phyloP scores from a whole-genome alignment of 208 protist genomes.

The Strigomonas oncopelti region DNA sequence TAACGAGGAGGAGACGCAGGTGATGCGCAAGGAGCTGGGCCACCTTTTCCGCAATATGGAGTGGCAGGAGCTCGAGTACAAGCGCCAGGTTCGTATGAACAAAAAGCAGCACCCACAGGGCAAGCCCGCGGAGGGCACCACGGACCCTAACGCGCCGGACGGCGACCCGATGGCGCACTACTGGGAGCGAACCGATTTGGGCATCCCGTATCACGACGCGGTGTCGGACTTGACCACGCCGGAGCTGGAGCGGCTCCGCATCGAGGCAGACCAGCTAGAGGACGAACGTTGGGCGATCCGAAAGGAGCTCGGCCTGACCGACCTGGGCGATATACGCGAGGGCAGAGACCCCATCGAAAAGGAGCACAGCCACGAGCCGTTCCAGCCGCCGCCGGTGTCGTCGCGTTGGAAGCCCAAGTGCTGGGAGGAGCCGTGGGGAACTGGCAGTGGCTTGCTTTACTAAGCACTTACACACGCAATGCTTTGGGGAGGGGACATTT shows the following conservation, averaged over 20 bases:
- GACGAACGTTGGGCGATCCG: slow-evolving; percentile 79
- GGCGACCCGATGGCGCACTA: slow-evolving; percentile 81
- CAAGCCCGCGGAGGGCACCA: slow-evolving; percentile 73
- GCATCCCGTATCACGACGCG: slow-evolving; percentile 85
- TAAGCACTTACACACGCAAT: slow-evolving; percentile 10
- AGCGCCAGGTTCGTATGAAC: slow-evolving; percentile 83
- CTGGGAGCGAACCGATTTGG: slow-evolving; percentile 86
- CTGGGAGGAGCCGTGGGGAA: slow-evolving; percentile 87
- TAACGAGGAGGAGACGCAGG: slow-evolving; percentile 87
- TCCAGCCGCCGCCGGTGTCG: slow-evolving; percentile 77
- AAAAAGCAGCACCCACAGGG: slow-evolving; percentile 76
- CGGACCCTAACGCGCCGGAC: slow-evolving; percentile 66
- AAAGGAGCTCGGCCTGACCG: slow-evolving; percentile 80
- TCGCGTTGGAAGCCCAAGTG: slow-evolving; percentile 87
- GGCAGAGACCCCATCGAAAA: slow-evolving; percentile 67
- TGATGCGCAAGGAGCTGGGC: slow-evolving; percentile 84
- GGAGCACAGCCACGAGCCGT: slow-evolving; percentile 41
- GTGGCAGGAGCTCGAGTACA: slow-evolving; percentile 89
- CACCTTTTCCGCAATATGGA: slow-evolving; percentile 87
- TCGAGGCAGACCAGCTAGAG: slow-evolving; percentile 79
- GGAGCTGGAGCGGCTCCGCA: slow-evolving; percentile 75
- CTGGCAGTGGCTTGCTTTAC: slow-evolving; percentile 51
- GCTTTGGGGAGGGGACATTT: no score
- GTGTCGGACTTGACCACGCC: slow-evolving; percentile 83
- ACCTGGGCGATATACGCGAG: slow-evolving; percentile 84